Conservation (phyloP, 2,329 filamentous ascomycete genomes). For the Aspergillus intermedius region DNA sequence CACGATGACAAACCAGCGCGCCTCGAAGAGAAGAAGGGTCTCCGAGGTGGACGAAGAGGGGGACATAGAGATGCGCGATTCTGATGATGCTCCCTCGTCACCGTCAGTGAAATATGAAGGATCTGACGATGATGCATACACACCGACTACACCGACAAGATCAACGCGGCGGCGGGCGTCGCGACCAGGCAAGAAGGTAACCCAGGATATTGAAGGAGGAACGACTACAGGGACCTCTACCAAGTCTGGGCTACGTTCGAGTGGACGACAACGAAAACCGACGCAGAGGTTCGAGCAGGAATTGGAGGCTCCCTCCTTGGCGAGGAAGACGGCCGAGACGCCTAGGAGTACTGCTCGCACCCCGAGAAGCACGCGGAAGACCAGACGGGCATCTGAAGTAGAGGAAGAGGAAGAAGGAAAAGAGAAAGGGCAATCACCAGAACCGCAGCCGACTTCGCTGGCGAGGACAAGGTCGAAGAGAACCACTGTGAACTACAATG, state of each 20-base stretch:
- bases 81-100: slow-evolving; percentile 9
- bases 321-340: slow-evolving; percentile 14
- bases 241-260: slow-evolving; percentile 23
- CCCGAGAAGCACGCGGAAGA: slow-evolving; percentile 17
- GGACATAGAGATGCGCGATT: slow-evolving; percentile 24
- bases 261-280: slow-evolving; percentile 29
- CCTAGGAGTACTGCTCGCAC: slow-evolving; percentile 17
- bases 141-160: slow-evolving; percentile 9
- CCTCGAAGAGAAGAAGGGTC: slow-evolving; percentile 31
- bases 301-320: slow-evolving; percentile 13
- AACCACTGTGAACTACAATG: slow-evolving; percentile 16
- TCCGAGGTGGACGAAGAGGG: slow-evolving; percentile 27
- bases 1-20: slow-evolving; percentile 28
- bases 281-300: slow-evolving; percentile 28
- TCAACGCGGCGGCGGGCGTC: slow-evolving; percentile 20
- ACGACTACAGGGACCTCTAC: slow-evolving; percentile 15
- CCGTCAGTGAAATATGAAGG: slow-evolving; percentile 13
- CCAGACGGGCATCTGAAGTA: slow-evolving; percentile 8
- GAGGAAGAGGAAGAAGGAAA: slow-evolving; percentile 20
- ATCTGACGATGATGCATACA: slow-evolving; percentile 10
- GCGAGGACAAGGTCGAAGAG: slow-evolving; percentile 25
- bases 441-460: slow-evolving; percentile 13
- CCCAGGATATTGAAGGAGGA: slow-evolving; percentile 8
- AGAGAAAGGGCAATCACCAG: slow-evolving; percentile 3
- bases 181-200: slow-evolving; percentile 6